Percentiles rank a stretch among this genome's conserved stretches.
Evolutionary conservation across 352 stramenopile species (phyloP).

Genomic region (Pythium chondricola): DNA sequence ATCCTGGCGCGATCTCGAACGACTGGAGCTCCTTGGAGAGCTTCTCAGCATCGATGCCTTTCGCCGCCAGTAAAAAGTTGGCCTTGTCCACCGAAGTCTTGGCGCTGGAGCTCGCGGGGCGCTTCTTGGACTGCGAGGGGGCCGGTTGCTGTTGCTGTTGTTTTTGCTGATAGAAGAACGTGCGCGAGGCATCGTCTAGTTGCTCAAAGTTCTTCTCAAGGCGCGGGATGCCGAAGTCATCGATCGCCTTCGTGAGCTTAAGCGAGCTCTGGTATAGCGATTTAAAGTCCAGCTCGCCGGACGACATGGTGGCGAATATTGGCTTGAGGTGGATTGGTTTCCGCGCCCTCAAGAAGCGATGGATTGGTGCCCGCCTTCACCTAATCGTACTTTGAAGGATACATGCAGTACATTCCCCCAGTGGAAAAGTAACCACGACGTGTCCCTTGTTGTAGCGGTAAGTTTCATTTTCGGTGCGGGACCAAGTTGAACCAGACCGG

Average conservation of each 20-base stretch:
- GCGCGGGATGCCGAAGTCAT: constrained; percentile 65
- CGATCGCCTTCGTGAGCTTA: constrained; percentile 73
- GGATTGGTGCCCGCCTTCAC: not conserved
- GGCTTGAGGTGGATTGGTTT: not conserved
- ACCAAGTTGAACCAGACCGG: not conserved
- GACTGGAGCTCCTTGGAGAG: constrained; percentile 75
- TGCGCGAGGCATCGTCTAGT: constrained; percentile 62
- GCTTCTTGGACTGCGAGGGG: constrained; percentile 32
- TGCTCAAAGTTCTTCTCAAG: constrained; percentile 79
- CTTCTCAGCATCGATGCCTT: constrained; percentile 85
- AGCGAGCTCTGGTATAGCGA: constrained; percentile 85
- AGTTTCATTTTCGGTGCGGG: not conserved
- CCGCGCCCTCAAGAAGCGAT: not conserved
- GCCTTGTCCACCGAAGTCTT: constrained; percentile 50
- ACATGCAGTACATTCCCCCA: not conserved
- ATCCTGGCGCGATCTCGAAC: constrained; percentile 70
- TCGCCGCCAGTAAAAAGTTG: constrained; percentile 79
- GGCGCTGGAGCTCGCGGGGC: constrained; percentile 23
- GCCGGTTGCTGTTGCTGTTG: constrained; percentile 6
- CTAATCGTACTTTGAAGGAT: not conserved
- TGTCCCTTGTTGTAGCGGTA: not conserved
- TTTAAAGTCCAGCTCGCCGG: constrained; percentile 69
- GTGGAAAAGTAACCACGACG: too few species aligned
- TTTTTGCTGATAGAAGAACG: constrained; percentile 35
- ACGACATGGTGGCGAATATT: constrained; percentile 14